Evolutionary conservation across 2,329 filamentous ascomycete species (phyloP), one percentile per base, ranked within the genome.

Genomic region (Venturia pyrina): DNA sequence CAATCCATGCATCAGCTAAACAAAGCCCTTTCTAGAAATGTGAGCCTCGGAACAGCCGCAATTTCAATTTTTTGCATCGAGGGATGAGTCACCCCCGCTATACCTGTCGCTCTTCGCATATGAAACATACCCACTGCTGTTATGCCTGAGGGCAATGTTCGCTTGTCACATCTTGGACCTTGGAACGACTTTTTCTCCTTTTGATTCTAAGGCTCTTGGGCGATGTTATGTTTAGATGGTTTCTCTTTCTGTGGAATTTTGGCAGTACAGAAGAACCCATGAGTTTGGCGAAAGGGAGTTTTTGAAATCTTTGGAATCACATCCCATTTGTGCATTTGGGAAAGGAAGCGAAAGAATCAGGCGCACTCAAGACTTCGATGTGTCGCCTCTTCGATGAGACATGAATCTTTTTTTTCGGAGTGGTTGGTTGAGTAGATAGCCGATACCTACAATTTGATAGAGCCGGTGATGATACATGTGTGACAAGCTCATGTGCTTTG

Each of bases 1-100:
- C 32, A n/a, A 37, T 59, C 53, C 17, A n/a, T 59, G 28, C 53
- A 59, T n/a, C 17, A 59, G 53, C 53, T 59, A 37, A 59, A 59
- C 17, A 59, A 37, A 37, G 15, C 15, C 28, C 28, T 6, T n/a
- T 59, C 15, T 59, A 59, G 53, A 59, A 59, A 59, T 59, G 28
- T 59, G 53, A 59, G 17, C 17, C 34, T 10, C 19, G 17, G 32
- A 15, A n/a, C n/a, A 10, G 32, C 53, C 5, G n/a, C 15, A n/a
- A 37, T 37, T 59, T 37, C 32, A 19, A 34, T 59, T 37, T 32
- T 59, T 59, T 32, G 53, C 28, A 59, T 59, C 28, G 4, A 59
- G 53, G 15, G 53, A 37, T 11, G 28, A 59, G 7, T n/a, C 24
- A 34, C 7, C 28, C 32, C 53, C 53, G 15, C 53, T 37, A 37